Conservation (phyloP, 2,329 filamentous ascomycete species). For the Alternaria angustiovoidea region DNA sequence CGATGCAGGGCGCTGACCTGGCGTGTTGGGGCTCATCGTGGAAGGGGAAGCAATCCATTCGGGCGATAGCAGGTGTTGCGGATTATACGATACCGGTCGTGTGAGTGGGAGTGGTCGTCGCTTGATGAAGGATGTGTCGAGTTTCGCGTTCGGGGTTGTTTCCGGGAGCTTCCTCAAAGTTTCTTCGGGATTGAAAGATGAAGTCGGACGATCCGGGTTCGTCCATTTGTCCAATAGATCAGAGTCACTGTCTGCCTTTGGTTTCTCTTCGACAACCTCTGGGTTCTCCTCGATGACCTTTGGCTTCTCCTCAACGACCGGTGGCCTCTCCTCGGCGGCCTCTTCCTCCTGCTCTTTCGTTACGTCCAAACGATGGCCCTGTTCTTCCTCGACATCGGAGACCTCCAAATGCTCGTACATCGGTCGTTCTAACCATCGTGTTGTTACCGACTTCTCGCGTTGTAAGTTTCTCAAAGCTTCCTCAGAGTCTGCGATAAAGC, state of each 20-base stretch:
- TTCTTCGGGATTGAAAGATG: slow-evolving; percentile 24
- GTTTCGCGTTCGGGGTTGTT: slow-evolving; percentile 17
- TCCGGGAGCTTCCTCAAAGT: slow-evolving; percentile 20
- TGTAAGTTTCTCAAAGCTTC: slow-evolving; percentile 26
- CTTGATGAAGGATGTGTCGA: slow-evolving; percentile 27
- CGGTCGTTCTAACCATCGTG: slow-evolving; percentile 39
- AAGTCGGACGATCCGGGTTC: slow-evolving; percentile 28
- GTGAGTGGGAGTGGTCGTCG: slow-evolving; percentile 24
- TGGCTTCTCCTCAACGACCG: slow-evolving; percentile 2
- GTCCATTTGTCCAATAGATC: slow-evolving; percentile 28
- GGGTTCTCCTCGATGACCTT: not conserved
- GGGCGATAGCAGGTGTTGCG: slow-evolving; percentile 30
- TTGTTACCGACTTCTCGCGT: slow-evolving; percentile 36
- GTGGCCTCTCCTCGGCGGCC: not conserved
- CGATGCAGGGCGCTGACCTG: slow-evolving; percentile 24
- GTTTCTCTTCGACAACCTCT: not conserved
- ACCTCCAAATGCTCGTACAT: slow-evolving; percentile 32
- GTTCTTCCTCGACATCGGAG: slow-evolving; percentile 27
- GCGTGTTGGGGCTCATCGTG: slow-evolving; percentile 26
- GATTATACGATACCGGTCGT: slow-evolving; percentile 31
- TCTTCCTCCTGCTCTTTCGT: not conserved
- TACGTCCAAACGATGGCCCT: not conserved
- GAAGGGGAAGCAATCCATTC: slow-evolving; percentile 34
- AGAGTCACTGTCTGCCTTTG: slow-evolving; percentile 15
- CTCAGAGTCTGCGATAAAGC: slow-evolving; percentile 33